phyloP scores from a whole-genome alignment of 345 rosid species.

The Lepidium africanum region DNA sequence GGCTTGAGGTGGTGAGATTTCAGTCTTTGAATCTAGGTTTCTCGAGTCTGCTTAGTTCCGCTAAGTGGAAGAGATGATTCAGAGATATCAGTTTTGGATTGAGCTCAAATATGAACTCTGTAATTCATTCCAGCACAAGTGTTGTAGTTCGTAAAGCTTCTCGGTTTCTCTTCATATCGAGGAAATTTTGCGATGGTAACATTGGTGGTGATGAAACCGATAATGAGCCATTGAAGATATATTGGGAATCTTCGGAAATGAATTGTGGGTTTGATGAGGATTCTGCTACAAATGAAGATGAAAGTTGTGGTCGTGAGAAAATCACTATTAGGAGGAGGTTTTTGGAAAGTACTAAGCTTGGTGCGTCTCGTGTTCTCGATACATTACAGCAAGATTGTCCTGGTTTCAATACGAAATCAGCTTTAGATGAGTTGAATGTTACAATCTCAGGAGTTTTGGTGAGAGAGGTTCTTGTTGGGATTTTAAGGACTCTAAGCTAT shows the following conservation, averaged over 20 bases:
- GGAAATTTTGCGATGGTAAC: slow-evolving; percentile 33
- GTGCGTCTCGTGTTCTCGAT: slow-evolving; percentile 51
- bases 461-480: slow-evolving; percentile 67
- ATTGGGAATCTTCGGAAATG: slow-evolving; percentile 34
- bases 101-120: slow-evolving; percentile 36
- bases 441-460: slow-evolving; percentile 70
- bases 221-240: slow-evolving; percentile 46
- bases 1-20: background rate
- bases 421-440: slow-evolving; percentile 45
- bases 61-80: slow-evolving; percentile 31
- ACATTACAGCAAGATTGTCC: slow-evolving; percentile 71
- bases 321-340: slow-evolving; percentile 31
- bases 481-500: slow-evolving; percentile 37
- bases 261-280: slow-evolving; percentile 27
- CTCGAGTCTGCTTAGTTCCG: background rate
- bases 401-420: slow-evolving; percentile 49
- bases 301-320: background rate
- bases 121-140: slow-evolving; percentile 32
- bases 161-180: slow-evolving; percentile 22
- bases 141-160: slow-evolving; percentile 31
- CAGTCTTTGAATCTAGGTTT: background rate
- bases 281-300: background rate
- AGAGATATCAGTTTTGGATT: background rate
- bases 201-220: slow-evolving; percentile 26
- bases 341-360: slow-evolving; percentile 29